Evolutionary conservation across 306 rosid genomes (phyloP).

Genomic region (Cicer chorassanicum): DNA sequence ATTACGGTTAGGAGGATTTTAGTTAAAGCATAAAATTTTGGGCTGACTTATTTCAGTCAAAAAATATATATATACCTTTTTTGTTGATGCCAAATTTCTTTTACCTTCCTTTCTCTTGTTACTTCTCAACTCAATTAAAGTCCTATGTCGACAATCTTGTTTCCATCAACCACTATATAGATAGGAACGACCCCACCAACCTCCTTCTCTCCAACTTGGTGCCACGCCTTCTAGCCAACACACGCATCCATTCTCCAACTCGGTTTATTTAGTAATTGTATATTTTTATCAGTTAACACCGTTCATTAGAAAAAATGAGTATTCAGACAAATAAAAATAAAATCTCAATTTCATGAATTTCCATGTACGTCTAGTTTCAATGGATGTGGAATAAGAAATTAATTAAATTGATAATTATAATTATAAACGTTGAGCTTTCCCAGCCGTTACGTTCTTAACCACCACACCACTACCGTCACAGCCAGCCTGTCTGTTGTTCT

Average conservation of each 20-base stretch:
- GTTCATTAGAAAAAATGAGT: background rate
- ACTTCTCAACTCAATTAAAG: background rate
- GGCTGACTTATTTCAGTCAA: too few species aligned
- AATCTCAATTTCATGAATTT: background rate
- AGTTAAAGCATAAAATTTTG: too few species aligned
- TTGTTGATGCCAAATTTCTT: background rate
- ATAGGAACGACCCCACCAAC: slow-evolving; percentile 38
- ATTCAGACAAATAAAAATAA: background rate
- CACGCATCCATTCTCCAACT: slow-evolving; percentile 13
- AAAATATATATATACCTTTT: too few species aligned
- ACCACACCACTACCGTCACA: slow-evolving; percentile 40
- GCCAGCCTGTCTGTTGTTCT: slow-evolving; percentile 41
- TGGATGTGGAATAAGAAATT: slow-evolving; percentile 14
- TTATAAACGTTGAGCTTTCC: background rate
- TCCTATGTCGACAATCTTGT: background rate
- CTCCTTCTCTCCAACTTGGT: slow-evolving; percentile 16
- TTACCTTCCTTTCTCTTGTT: background rate
- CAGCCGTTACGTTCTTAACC: slow-evolving; percentile 34
- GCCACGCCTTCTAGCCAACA: slow-evolving; percentile 36
- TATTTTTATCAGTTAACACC: background rate
- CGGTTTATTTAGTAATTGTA: too few species aligned
- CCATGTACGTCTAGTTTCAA: background rate
- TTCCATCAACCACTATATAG: background rate
- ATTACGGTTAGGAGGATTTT: too few species aligned
- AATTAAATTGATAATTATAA: slow-evolving; percentile 3